These are phyloP conservation scores for Ophiostoma ips DNA, from an alignment of 2,329 filamentous ascomycete species.

Conservation along the genomic window DNA sequence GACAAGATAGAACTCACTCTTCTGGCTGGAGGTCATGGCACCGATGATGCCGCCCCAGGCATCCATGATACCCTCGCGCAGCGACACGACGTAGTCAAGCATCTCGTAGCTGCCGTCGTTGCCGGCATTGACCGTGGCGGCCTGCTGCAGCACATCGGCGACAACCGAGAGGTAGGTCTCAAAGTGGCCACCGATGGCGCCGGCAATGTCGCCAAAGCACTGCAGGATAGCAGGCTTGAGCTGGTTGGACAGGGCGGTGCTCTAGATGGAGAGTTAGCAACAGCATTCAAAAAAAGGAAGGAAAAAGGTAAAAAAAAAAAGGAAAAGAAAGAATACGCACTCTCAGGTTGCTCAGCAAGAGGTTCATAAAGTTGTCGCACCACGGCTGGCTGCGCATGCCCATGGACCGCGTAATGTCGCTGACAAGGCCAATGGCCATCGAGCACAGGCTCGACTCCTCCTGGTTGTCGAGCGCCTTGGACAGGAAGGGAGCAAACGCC, in stretches of 20 bases:
- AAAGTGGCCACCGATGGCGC: slow-evolving; percentile 82
- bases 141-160: slow-evolving; percentile 86
- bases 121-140: slow-evolving; percentile 64
- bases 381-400: slow-evolving; percentile 84
- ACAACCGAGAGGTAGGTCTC: slow-evolving; percentile 89
- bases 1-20: slow-evolving; percentile 47
- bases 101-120: slow-evolving; percentile 83
- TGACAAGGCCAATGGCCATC: slow-evolving; percentile 94
- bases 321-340: slow-evolving; percentile 7
- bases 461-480: slow-evolving; percentile 88
- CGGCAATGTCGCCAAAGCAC: slow-evolving; percentile 94
- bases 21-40: slow-evolving; percentile 73
- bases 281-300: not conserved
- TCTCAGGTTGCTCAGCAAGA: slow-evolving; percentile 71
- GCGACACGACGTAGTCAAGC: slow-evolving; percentile 88
- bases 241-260: slow-evolving; percentile 76
- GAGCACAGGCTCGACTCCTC: slow-evolving; percentile 89
- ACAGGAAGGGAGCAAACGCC: slow-evolving; percentile 79
- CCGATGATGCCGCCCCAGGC: slow-evolving; percentile 95
- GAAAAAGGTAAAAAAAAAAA: slow-evolving; percentile 8
- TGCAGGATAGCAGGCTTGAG: slow-evolving; percentile 97
- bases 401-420: slow-evolving; percentile 86
- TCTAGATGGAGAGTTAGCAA: slow-evolving; percentile 34
- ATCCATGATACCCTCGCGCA: slow-evolving; percentile 97
- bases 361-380: slow-evolving; percentile 98